Percentiles rank a stretch among this genome's conserved stretches.
Evolutionary conservation across 345 rosid species (phyloP).

Genomic region (Odontarrhena argentea): DNA sequence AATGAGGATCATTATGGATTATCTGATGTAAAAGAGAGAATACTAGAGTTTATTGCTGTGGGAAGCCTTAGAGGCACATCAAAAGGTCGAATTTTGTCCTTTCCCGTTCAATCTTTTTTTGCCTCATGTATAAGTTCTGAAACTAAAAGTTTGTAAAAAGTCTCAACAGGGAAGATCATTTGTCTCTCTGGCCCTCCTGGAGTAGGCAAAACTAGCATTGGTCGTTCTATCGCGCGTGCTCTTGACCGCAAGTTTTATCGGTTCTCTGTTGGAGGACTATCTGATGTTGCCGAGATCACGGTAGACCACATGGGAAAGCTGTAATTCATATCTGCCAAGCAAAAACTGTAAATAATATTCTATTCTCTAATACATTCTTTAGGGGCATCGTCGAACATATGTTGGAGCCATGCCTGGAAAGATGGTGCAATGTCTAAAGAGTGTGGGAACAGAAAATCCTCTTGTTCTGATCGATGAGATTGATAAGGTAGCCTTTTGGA

Average conservation of each 20-base stretch:
- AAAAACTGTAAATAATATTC: not conserved
- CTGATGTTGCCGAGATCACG: constrained; percentile 93
- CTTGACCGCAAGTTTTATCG: constrained; percentile 82
- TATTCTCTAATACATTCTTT: constrained; percentile 30
- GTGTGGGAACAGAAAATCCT: constrained; percentile 90
- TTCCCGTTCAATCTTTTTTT: not conserved
- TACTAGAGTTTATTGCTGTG: constrained; percentile 91
- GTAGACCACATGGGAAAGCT: constrained; percentile 40
- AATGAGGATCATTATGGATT: constrained; percentile 95
- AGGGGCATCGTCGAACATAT: constrained; percentile 97
- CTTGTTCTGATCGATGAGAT: constrained; percentile 95
- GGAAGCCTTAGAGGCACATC: constrained; percentile 85
- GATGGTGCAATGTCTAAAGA: constrained; percentile 97
- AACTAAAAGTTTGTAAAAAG: constrained; percentile 25
- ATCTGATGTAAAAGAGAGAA: constrained; percentile 89
- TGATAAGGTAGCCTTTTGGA: constrained; percentile 67
- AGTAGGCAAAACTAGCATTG: constrained; percentile 97
- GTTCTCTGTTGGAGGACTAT: constrained; percentile 92
- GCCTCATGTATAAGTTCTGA: constrained; percentile 2
- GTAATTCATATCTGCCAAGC: constrained; percentile 1
- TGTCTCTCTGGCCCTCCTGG: constrained; percentile 99
- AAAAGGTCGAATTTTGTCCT: constrained; percentile 53
- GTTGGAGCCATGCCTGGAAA: constrained; percentile 98
- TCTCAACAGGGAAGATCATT: constrained; percentile 77
- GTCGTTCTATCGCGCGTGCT: constrained; percentile 90